These are phyloP conservation scores for Symbiodinium natans DNA, from an alignment of 73 alveolate species.

Conservation along the genomic window DNA sequence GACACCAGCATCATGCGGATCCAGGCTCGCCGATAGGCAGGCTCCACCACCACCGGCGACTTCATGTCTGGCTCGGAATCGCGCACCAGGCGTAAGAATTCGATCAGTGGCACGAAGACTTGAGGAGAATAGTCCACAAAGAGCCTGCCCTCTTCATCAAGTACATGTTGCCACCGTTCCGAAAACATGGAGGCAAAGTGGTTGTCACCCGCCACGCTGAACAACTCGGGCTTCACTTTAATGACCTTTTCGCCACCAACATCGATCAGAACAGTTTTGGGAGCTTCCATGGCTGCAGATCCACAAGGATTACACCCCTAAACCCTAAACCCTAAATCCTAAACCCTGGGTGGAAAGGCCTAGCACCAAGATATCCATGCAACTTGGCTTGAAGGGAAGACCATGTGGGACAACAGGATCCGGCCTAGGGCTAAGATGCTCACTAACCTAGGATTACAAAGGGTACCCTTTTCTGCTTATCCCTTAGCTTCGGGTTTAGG, in stretches of 20 bases:
- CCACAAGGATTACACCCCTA: too few relatives aligned
- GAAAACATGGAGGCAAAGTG: slow-evolving; percentile 29
- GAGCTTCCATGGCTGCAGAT: neutral
- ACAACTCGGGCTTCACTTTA: slow-evolving; percentile 21
- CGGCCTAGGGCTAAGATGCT: too few relatives aligned
- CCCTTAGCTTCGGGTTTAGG: too few relatives aligned
- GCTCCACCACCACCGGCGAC: neutral
- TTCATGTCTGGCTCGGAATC: slow-evolving; percentile 16
- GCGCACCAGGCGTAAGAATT: slow-evolving; percentile 27
- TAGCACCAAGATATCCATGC: too few relatives aligned
- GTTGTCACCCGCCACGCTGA: slow-evolving; percentile 76
- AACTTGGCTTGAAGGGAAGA: too few relatives aligned
- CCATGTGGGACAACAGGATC: too few relatives aligned
- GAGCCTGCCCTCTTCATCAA: neutral
- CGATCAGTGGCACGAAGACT: slow-evolving; percentile 39
- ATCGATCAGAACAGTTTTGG: neutral
- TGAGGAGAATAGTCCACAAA: slow-evolving; percentile 71
- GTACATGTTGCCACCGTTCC: slow-evolving; percentile 20
- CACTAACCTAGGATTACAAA: too few relatives aligned
- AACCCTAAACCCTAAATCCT: too few relatives aligned
- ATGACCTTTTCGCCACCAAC: slow-evolving; percentile 44
- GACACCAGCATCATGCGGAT: slow-evolving; percentile 29
- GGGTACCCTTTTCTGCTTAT: too few relatives aligned
- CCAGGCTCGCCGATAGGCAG: neutral
- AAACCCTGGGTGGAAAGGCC: too few relatives aligned